Evolutionary conservation across 352 stramenopile species (phyloP), one percentile per base, ranked within the genome.

Genomic region (Pythium sp.): DNA sequence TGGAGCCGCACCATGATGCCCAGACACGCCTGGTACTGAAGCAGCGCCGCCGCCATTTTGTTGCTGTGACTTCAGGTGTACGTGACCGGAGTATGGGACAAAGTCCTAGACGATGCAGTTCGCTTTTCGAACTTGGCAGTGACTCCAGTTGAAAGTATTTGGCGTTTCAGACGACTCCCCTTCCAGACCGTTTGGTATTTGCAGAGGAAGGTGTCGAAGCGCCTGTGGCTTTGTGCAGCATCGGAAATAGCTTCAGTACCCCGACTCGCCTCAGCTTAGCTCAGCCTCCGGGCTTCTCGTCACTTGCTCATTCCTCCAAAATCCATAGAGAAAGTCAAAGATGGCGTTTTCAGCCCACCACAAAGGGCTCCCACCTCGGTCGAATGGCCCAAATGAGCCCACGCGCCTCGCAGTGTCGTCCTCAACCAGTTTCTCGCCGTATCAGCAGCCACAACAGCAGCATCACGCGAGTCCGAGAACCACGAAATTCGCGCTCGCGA

Each of bases 1-100:
- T 87, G 81, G 6, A 94, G 77, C 8, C 82, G 78, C 68, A 94
- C 77, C 80, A 94, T 89, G 59, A 94, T 92, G 53, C 81, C 84
- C 20, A 94, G 64, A 66, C 86, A 92, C 60, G 86, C 84, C 62
- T 91, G 82, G 54, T 90, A 92, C 72, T 94, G 83, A 62, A 76
- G 56, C 72, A 91, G 74, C 53, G 83, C 83, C 28, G 80, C 82
- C 53, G 85, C 76, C 78, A 89, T 90, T 32, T 12, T 55, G 18
- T 55, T 14, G 22, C 64, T 41, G 15, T 8, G 30, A 47, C 28
- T 15, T 61, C 30, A 6, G 1, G 14, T 2, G 2, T 1, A 24
- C 46, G 46, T 24, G 15, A 22, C 46, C 46, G 46, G 20, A 38
- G 34, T 8, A 12, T 1, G 34, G 34, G 34, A 11, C 34, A 38